These are phyloP conservation scores for Puccinellia tenuiflora DNA, from an alignment of 176 grass and related monocot species.

Conservation along the genomic window DNA sequence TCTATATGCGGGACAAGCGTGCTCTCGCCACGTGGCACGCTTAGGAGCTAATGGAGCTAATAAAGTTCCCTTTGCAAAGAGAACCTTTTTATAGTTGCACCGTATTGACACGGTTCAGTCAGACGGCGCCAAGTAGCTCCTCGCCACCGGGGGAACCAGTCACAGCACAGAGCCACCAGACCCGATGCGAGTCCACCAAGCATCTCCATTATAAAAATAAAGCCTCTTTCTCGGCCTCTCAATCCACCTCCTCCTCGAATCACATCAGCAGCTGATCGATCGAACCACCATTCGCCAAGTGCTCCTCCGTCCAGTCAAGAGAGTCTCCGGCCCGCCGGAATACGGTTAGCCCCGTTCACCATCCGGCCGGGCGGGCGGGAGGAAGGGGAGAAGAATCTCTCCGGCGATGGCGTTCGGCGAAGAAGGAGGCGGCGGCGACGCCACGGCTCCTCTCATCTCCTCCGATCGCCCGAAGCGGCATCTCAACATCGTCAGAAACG, in stretches of 20 bases:
- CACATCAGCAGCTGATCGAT: background rate
- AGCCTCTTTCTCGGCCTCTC: background rate
- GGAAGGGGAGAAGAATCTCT: background rate
- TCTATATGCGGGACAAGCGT: too few relatives aligned
- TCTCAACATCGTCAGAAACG: slow-evolving; percentile 14
- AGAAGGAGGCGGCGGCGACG: slow-evolving; percentile 13
- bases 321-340: background rate
- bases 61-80: too few relatives aligned
- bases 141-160: background rate
- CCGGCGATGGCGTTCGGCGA: slow-evolving; percentile 39
- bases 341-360: background rate
- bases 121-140: background rate
- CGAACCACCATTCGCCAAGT: background rate
- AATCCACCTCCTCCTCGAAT: background rate
- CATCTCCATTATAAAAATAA: background rate
- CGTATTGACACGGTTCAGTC: background rate
- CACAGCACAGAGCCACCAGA: background rate
- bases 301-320: background rate
- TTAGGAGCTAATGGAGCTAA: too few relatives aligned
- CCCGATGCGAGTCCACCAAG: background rate
- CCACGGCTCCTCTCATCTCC: slow-evolving; percentile 28
- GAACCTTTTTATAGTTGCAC: too few relatives aligned
- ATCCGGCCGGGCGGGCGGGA: background rate
- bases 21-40: too few relatives aligned
- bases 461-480: slow-evolving; percentile 13